A percentile compares a stretch with the other conserved stretches of the same genome.
These are phyloP conservation scores for Panaeolus cyanescens DNA, from an alignment of 768 basidiomycete species.

Conservation along the genomic window DNA sequence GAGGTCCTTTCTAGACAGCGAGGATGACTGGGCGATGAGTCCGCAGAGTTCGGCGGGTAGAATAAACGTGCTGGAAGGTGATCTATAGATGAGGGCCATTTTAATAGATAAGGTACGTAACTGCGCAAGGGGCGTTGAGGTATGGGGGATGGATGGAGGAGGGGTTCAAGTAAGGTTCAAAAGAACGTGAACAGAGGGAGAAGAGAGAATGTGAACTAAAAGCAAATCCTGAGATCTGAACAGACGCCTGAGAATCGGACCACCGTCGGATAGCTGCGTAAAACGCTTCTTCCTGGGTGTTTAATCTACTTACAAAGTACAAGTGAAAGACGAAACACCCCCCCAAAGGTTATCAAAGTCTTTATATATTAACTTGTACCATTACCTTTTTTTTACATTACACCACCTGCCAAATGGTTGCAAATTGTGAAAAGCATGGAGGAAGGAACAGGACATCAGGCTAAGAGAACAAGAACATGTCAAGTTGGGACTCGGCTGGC, in stretches of 20 bases:
- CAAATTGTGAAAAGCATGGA: background rate
- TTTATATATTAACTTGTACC: background rate
- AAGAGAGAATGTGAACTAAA: background rate
- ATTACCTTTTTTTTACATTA: too few species aligned
- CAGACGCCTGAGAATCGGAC: slow-evolving; percentile 3
- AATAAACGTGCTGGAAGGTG: background rate
- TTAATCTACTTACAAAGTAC: background rate
- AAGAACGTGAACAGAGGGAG: background rate
- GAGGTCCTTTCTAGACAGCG: slow-evolving; percentile 12
- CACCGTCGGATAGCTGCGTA: background rate
- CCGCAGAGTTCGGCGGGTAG: slow-evolving; percentile 19
- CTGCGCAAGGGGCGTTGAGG: background rate
- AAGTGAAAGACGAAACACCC: background rate
- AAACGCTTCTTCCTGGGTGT: background rate
- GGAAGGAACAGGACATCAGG: background rate
- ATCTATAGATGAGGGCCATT: background rate
- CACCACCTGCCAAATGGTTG: background rate
- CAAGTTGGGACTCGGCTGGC: background rate
- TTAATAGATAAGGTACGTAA: background rate
- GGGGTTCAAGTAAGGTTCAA: too few species aligned
- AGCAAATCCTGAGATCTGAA: background rate
- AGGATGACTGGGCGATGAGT: slow-evolving; percentile 19
- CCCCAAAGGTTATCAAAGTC: background rate
- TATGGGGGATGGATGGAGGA: background rate
- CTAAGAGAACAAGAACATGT: background rate